Evolutionary conservation across 306 rosid species (phyloP).

Genomic region (Sicyos edulis): DNA sequence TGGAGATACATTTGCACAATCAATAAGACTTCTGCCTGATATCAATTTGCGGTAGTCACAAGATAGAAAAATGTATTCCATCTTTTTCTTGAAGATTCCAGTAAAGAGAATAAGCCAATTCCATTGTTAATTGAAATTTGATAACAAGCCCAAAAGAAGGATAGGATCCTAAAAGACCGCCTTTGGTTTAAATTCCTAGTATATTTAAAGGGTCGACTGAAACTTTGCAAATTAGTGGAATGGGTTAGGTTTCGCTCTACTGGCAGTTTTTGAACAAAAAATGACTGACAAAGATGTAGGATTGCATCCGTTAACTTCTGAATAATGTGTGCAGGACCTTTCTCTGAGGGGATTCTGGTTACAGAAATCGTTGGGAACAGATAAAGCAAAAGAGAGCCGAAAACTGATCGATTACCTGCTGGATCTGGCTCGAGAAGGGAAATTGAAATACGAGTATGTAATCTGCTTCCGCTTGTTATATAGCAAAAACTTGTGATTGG

Average conservation of each 20-base stretch:
- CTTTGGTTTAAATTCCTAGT: neutral
- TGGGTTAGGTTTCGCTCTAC: neutral
- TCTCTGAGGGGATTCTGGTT: conserved; percentile 93
- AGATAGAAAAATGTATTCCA: neutral
- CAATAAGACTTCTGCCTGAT: neutral
- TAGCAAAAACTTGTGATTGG: neutral
- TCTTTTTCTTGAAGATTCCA: neutral
- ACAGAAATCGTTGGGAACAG: conserved; percentile 68
- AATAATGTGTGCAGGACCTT: conserved; percentile 51
- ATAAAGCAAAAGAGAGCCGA: conserved; percentile 62
- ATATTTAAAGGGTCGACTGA: neutral
- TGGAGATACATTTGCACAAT: conserved; percentile 5
- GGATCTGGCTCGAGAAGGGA: conserved; percentile 58
- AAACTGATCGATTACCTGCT: conserved; percentile 71
- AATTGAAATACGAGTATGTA: conserved; percentile 69
- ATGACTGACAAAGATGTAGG: conserved; percentile 1
- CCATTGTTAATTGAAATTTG: neutral
- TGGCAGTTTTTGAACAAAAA: neutral
- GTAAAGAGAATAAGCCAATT: neutral
- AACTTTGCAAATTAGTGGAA: neutral
- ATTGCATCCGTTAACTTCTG: neutral
- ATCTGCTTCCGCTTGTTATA: neutral
- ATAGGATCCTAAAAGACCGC: neutral
- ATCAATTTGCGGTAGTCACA: neutral
- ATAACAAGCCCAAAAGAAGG: neutral